Base-by-base conservation (phyloP, 192 early-diverging fungal genomes). In the Coemansia erecta region DNA sequence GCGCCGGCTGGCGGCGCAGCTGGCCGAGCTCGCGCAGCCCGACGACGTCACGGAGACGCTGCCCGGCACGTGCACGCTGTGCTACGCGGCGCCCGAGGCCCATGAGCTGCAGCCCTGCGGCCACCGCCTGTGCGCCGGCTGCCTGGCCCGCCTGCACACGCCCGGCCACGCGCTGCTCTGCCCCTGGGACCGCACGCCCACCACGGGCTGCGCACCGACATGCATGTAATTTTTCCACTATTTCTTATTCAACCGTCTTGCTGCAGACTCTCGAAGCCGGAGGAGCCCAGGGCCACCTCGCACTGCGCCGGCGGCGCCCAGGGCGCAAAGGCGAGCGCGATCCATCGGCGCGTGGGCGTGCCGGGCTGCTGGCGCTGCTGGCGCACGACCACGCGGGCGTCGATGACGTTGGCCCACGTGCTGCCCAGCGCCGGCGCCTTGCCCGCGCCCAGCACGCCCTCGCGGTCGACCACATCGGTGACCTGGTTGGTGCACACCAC, bases 401-500 rank as follows among this genome's bases (percentile, higher is more conserved):
- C 90, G 35, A 92, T 77, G 17, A 83, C 80, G 55, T 88, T 90
- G 13, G 89, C 81, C 92, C 90, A 92, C 13, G 83, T 60, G 21
- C 87, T 56, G 0, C 92, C 92, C 45, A 94, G 63, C 8, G 85
- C 83, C 3, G 92, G 90, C 23, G 83, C 82, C 63, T 88, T 90
- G 13, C 60, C 52, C 52, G 19, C 6, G 22, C 56, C 4, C 37
- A 28, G 58, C 57, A 57, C 37, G 62, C 62, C 3, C 28, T 41
- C 22, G 54, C 50, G 23, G 14, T 8, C 41, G 12, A 28, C 28
- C 11, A 72, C 49, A 63, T 85, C 88, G 1, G 73, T 81, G 15
- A 94, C 92, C 68, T 97, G 92, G 71, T 97, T 97, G 11, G 89
- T 62, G 58, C 86, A 93, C 0, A 96, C 74, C 13, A 96, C 70